phyloP scores from a whole-genome alignment of 768 basidiomycete species.

The Rhodotorula paludigena region DNA sequence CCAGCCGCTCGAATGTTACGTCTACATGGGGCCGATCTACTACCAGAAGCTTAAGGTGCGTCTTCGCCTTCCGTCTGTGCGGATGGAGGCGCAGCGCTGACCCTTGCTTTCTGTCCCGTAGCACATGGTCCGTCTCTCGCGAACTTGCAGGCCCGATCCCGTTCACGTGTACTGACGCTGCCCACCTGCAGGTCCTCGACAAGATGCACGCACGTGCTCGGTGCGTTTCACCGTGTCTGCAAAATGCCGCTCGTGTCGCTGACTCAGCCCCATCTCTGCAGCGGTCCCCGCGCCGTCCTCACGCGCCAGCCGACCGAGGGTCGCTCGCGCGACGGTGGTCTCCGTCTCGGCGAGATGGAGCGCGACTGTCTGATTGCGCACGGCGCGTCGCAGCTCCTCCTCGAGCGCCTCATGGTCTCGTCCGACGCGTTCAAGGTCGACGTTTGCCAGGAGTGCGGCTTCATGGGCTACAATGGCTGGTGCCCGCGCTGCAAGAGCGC shows the following conservation, averaged over 20 bases:
- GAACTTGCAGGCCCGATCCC: no score
- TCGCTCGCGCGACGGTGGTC: slow-evolving; percentile 91
- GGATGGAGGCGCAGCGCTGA: slow-evolving; percentile 23
- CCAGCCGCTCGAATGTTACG: slow-evolving; percentile 90
- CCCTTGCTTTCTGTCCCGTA: slow-evolving; percentile 46
- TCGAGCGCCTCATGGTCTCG: slow-evolving; percentile 98
- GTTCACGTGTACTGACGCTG: background rate
- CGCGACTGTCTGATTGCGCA: slow-evolving; percentile 82
- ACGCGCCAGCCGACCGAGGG: slow-evolving; percentile 98
- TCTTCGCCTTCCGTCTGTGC: slow-evolving; percentile 9
- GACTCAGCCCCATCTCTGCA: slow-evolving; percentile 42
- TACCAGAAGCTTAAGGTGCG: slow-evolving; percentile 69
- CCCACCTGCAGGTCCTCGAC: slow-evolving; percentile 62
- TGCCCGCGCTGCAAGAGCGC: slow-evolving; percentile 74
- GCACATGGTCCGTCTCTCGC: slow-evolving; percentile 60
- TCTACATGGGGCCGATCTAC: slow-evolving; percentile 79
- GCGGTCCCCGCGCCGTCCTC: slow-evolving; percentile 86
- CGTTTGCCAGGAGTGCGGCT: slow-evolving; percentile 86
- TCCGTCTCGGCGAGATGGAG: slow-evolving; percentile 98
- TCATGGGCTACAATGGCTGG: slow-evolving; percentile 60
- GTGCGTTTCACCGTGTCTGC: slow-evolving; percentile 49
- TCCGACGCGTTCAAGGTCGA: slow-evolving; percentile 97
- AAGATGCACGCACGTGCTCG: slow-evolving; percentile 99
- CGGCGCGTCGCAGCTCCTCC: slow-evolving; percentile 91
- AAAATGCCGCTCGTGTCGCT: slow-evolving; percentile 18